These are phyloP conservation scores for Chrysochromulina parva DNA, from an alignment of 78 protist genomes.

Conservation along the genomic window DNA sequence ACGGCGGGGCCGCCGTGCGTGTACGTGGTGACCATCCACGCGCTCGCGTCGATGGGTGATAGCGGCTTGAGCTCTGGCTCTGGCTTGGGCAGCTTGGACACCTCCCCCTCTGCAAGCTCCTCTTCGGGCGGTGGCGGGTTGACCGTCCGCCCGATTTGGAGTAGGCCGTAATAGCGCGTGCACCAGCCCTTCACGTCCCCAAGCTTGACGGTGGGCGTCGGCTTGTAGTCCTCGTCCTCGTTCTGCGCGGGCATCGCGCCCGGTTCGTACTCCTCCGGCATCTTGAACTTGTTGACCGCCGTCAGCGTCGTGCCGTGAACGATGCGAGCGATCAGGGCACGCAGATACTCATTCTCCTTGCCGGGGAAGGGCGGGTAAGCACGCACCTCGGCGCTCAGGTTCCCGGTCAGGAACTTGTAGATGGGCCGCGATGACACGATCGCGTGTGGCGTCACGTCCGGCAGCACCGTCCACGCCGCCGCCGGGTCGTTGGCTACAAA, in stretches of 20 bases:
- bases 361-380: slow-evolving; percentile 26
- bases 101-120: neutral
- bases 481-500: neutral
- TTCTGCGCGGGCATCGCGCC: too few relatives aligned
- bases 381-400: neutral
- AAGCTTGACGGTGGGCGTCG: neutral
- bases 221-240: neutral
- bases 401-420: neutral
- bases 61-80: neutral
- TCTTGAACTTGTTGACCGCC: neutral
- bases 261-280: neutral
- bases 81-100: neutral
- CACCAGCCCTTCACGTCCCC: too few relatives aligned
- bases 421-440: neutral
- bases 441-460: neutral
- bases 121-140: too few relatives aligned
- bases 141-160: too few relatives aligned
- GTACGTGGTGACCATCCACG: neutral
- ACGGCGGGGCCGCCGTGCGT: neutral
- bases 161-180: too few relatives aligned
- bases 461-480: neutral
- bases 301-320: neutral
- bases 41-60: neutral
- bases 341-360: neutral
- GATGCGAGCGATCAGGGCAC: slow-evolving; percentile 6